Evolutionary conservation across 2,329 filamentous ascomycete genomes (phyloP), one percentile per base, ranked within the genome.

Genomic region (Penicillium oxalicum): DNA sequence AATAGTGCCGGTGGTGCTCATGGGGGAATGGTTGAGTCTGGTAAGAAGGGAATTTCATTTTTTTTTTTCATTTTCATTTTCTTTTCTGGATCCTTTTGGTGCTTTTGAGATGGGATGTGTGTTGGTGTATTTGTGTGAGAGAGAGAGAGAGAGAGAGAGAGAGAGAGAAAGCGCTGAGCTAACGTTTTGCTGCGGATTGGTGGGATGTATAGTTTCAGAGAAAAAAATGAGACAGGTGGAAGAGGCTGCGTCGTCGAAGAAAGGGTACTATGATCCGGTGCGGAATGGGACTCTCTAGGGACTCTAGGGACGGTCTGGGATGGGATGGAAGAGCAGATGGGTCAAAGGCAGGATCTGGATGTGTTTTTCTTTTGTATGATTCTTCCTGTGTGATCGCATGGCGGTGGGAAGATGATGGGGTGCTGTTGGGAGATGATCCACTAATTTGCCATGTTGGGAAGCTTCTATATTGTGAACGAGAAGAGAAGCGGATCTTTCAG

Each of bases 191-290:
- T 12, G 13, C 36, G 9, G 28, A 4, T 26, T 33, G 13, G 11
- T 28, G 55, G 50, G 50, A 47, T 47, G 8, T 51, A 49, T 11
- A 32, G 29, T 7, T 32, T 29, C 51, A 58, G 52, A 62, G 34
- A 64, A 56, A 51, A 60, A 40, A 42, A 33, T 44, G 8, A 64
- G 55, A 28, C 59, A 61, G 48, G 52, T 46, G 24, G 61, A 62
- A 49, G 61, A 61, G 36, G 48, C 55, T 13, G 51, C 54, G 27
- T 57, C 53, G 41, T 55, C 57, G 36, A 65, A 60, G 60, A 69
- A 67, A 40, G 60, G 61, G 11, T 71, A 70, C 46, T 72, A 72
- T 61, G 70, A 72, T 45, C 70, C 69, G 35, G 69, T 71, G 54
- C 54, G 70, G 43, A 70, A 71, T 56, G 68, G 63, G 32, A 61